phyloP scores from a whole-genome alignment of 805 yeast species.

The Nakazawaea sp. region DNA sequence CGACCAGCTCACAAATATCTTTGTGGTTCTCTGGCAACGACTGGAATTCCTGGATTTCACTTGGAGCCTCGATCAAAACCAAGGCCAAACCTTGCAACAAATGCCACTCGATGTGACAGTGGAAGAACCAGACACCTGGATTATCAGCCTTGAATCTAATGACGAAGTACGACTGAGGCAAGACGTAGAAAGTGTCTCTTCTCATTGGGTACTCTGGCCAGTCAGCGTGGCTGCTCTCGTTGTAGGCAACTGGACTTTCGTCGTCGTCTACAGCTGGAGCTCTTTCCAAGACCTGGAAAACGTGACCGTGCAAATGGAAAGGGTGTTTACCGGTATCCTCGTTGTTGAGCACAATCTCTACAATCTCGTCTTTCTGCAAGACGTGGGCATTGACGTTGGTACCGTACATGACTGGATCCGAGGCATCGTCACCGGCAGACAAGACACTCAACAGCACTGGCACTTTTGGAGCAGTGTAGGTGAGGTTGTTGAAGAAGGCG shows the following conservation, averaged over 20 bases:
- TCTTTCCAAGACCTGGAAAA: conserved; percentile 76
- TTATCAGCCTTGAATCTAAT: conserved; percentile 86
- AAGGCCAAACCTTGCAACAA: conserved; percentile 89
- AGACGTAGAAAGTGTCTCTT: conserved; percentile 76
- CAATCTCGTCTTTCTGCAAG: conserved; percentile 55
- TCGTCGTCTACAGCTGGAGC: conserved; percentile 52
- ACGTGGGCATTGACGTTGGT: conserved; percentile 72
- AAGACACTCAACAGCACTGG: conserved; percentile 81
- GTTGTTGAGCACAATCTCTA: conserved; percentile 82
- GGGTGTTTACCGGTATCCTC: conserved; percentile 92
- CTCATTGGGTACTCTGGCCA: conserved; percentile 74
- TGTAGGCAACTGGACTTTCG: conserved; percentile 50
- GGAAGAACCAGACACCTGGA: conserved; percentile 99
- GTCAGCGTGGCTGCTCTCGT: conserved; percentile 40
- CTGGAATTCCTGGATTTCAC: conserved; percentile 51
- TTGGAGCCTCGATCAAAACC: conserved; percentile 78
- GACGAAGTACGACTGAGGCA: conserved; percentile 81
- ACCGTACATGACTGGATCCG: conserved; percentile 60
- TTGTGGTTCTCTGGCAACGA: conserved; percentile 55
- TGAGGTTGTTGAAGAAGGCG: conserved; percentile 90
- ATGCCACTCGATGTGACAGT: conserved; percentile 99
- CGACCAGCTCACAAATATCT: conserved; percentile 51
- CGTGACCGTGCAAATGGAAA: conserved; percentile 95
- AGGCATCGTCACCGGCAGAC: conserved; percentile 56
- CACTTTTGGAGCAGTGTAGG: conserved; percentile 75